phyloP scores from a whole-genome alignment of 169 alveolate genomes.

The Plasmodium gallinaceum region DNA sequence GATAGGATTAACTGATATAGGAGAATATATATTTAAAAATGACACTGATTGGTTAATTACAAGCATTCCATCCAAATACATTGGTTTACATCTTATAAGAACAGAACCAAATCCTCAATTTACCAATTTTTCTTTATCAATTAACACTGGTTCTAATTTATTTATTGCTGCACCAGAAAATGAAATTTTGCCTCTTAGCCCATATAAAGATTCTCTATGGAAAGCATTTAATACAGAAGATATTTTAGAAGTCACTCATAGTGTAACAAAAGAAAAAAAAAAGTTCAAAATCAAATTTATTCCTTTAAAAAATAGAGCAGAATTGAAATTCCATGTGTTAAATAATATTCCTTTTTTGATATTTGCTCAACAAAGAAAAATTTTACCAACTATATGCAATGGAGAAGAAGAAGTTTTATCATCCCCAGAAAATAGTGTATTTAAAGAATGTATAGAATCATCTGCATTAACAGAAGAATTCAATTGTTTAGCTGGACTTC shows the following conservation, averaged over 20 bases:
- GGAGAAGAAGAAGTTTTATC: slow-evolving; percentile 46
- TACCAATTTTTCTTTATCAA: slow-evolving; percentile 69
- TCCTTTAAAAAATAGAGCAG: slow-evolving; percentile 27
- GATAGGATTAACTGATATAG: slow-evolving; percentile 70
- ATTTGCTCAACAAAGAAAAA: slow-evolving; percentile 33
- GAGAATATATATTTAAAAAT: slow-evolving; percentile 78
- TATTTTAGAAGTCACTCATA: slow-evolving; percentile 23
- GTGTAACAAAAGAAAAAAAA: slow-evolving; percentile 6
- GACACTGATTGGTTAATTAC: slow-evolving; percentile 75
- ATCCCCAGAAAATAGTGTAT: slow-evolving; percentile 5
- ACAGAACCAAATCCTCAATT: slow-evolving; percentile 67
- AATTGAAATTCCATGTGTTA: slow-evolving; percentile 20
- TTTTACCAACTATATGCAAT: slow-evolving; percentile 46
- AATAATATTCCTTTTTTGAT: slow-evolving; percentile 40
- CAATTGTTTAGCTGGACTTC: slow-evolving; percentile 79
- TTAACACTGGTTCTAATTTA: slow-evolving; percentile 80
- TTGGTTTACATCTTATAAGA: slow-evolving; percentile 79
- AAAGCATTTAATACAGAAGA: slow-evolving; percentile 73
- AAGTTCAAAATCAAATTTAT: slow-evolving; percentile 20
- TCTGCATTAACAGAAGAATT: slow-evolving; percentile 57
- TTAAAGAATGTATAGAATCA: slow-evolving; percentile 48
- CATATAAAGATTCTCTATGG: slow-evolving; percentile 76
- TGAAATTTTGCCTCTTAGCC: slow-evolving; percentile 70
- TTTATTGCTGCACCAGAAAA: slow-evolving; percentile 80
- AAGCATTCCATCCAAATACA: slow-evolving; percentile 79